Percentiles rank a stretch among this genome's conserved stretches.
phyloP scores from a whole-genome alignment of 352 stramenopile species.

The Phytophthora nicotianae region DNA sequence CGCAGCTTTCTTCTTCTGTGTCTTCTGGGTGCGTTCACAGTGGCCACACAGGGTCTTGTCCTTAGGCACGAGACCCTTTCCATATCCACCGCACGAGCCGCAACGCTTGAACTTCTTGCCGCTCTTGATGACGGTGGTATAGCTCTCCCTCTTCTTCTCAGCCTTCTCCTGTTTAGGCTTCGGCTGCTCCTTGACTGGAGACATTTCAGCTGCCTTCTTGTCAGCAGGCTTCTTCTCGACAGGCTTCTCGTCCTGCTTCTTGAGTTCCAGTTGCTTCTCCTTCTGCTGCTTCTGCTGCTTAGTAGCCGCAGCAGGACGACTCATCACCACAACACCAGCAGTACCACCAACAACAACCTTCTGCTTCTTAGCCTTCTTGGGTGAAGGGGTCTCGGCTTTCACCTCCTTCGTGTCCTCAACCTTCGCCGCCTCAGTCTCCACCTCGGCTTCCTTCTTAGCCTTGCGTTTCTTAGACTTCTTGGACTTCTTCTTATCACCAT shows the following conservation, averaged over 20 bases:
- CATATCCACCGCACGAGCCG: constrained; percentile 63
- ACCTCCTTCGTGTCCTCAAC: constrained; percentile 27
- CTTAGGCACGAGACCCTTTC: constrained; percentile 71
- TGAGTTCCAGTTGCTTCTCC: constrained; percentile 18
- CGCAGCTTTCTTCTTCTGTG: constrained; percentile 60
- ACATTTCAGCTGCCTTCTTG: constrained; percentile 27
- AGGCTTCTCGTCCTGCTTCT: constrained; percentile 23
- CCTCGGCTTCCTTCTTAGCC: constrained; percentile 30
- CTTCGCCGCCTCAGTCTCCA: constrained; percentile 34
- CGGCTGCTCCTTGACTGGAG: constrained; percentile 21
- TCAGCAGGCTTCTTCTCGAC: constrained; percentile 19
- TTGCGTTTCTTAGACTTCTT: constrained; percentile 66
- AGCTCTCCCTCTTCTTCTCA: constrained; percentile 28
- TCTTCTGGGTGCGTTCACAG: constrained; percentile 68
- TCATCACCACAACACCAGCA: constrained; percentile 27
- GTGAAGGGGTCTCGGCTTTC: constrained; percentile 16
- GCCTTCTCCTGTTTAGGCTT: constrained; percentile 33
- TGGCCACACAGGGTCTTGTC: constrained; percentile 73
- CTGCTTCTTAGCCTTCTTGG: constrained; percentile 44
- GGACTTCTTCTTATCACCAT: constrained; percentile 38
- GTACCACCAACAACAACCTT: constrained; percentile 34
- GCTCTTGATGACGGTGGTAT: constrained; percentile 55
- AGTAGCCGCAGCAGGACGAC: constrained; percentile 4
- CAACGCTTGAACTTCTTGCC: constrained; percentile 83
- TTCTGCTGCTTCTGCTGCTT: constrained; percentile 22